phyloP scores from a whole-genome alignment of 164 flowering plant genomes.

The Annona squamosa region DNA sequence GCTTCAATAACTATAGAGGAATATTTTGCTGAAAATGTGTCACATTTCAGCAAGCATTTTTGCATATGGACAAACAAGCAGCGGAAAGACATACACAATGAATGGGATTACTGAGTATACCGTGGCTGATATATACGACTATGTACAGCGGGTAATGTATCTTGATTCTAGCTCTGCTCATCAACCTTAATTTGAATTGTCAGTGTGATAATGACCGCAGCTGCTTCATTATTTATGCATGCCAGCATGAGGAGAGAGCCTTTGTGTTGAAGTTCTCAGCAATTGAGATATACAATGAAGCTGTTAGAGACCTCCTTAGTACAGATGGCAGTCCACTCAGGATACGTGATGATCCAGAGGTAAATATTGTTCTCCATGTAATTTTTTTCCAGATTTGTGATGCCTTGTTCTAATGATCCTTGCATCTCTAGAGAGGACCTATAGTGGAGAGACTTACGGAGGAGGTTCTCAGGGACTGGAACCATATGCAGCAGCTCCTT shows the following conservation, averaged over 20 bases:
- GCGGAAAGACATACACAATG: conserved; percentile 98
- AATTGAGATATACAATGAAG: conserved; percentile 94
- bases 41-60: conserved; percentile 64
- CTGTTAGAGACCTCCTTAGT: conserved; percentile 76
- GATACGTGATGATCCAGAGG: conserved; percentile 97
- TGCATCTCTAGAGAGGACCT: conserved; percentile 65
- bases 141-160: conserved; percentile 47
- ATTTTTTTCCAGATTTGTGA: neutral
- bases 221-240: neutral
- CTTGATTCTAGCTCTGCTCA: neutral
- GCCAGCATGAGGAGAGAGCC: conserved; percentile 67
- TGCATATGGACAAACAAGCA: conserved; percentile 98
- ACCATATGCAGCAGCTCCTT: conserved; percentile 64
- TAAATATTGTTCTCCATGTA: conserved; percentile 16
- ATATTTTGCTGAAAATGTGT: neutral
- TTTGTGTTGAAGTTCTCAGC: conserved; percentile 84
- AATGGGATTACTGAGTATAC: conserved; percentile 69
- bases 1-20: neutral
- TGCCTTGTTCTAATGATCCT: conserved; percentile 1
- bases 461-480: conserved; percentile 53
- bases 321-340: conserved; percentile 67
- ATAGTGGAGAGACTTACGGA: conserved; percentile 80
- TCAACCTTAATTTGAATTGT: neutral
- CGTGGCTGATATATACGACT: conserved; percentile 61
- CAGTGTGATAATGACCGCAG: neutral